These are phyloP conservation scores for Thermomucor indicae-seudaticae DNA, from an alignment of 371 early-diverging fungal species.

Conservation along the genomic window DNA sequence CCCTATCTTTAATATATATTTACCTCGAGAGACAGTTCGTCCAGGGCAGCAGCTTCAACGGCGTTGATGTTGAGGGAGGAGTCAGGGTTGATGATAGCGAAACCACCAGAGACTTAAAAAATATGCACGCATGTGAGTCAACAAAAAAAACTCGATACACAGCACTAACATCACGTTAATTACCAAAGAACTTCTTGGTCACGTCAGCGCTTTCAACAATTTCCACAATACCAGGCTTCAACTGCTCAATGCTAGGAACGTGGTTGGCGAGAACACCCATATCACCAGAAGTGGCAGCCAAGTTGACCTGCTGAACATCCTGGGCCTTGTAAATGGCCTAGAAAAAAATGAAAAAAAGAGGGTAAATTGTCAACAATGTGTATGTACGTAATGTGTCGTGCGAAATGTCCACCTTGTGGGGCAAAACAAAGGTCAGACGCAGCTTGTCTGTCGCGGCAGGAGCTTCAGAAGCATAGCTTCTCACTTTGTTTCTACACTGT, in stretches of 20 bases:
- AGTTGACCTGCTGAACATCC: constrained; percentile 91
- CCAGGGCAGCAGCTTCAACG: constrained; percentile 90
- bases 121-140: not conserved
- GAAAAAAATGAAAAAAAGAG: not conserved
- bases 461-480: constrained; percentile 77
- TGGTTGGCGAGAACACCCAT: constrained; percentile 99
- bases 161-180: constrained; percentile 4
- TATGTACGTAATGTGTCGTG: not conserved
- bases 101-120: constrained; percentile 91
- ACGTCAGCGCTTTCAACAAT: constrained; percentile 72
- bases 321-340: constrained; percentile 71
- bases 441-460: constrained; percentile 70
- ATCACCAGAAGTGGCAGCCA: constrained; percentile 92
- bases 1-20: constrained; percentile 2
- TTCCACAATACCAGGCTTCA: constrained; percentile 91
- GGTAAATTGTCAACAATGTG: not conserved
- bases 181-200: constrained; percentile 93
- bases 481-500: constrained; percentile 31
- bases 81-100: constrained; percentile 96
- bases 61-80: constrained; percentile 96
- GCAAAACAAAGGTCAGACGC: constrained; percentile 84
- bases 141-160: too few species aligned
- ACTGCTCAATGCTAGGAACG: constrained; percentile 95
- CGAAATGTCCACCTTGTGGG: constrained; percentile 73
- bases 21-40: constrained; percentile 80